Evolutionary conservation across 106 monocot genomes (phyloP).

Genomic region (Cymbidium sinense): DNA sequence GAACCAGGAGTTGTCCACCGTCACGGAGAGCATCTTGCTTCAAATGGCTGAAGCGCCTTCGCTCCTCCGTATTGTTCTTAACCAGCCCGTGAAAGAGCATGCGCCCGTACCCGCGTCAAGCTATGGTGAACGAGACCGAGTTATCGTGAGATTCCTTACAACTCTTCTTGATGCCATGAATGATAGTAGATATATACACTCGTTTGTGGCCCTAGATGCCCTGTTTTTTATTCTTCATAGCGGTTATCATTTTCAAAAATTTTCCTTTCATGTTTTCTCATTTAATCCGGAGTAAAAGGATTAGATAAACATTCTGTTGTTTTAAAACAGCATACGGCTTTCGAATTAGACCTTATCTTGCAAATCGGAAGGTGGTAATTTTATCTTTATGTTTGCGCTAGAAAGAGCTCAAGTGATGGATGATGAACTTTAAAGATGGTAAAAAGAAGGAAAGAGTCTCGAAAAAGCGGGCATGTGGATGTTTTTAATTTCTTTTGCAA

Average conservation of each 20-base stretch:
- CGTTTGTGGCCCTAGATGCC: neutral
- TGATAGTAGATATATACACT: neutral
- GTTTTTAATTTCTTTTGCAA: no score
- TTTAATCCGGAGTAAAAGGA: no score
- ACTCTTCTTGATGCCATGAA: neutral
- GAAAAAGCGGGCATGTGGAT: no score
- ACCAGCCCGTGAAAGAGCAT: conserved; percentile 53
- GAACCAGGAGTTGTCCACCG: no score
- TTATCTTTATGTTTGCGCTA: no score
- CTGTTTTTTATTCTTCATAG: neutral
- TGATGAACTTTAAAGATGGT: no score
- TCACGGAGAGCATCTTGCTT: neutral
- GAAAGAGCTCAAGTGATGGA: no score
- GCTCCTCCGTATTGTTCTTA: conserved; percentile 72
- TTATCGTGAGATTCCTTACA: conserved; percentile 37
- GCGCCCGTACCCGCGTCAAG: conserved; percentile 44
- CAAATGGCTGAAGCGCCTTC: conserved; percentile 49
- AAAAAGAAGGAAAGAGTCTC: no score
- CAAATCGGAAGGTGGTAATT: no score
- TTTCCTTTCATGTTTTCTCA: neutral
- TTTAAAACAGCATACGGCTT: no score
- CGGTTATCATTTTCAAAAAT: neutral
- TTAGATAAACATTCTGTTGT: no score
- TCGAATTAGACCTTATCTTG: no score
- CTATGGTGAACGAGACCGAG: conserved; percentile 77